Base-by-base conservation (phyloP, 2,329 filamentous ascomycete species). In the Metarhizium rileyi region DNA sequence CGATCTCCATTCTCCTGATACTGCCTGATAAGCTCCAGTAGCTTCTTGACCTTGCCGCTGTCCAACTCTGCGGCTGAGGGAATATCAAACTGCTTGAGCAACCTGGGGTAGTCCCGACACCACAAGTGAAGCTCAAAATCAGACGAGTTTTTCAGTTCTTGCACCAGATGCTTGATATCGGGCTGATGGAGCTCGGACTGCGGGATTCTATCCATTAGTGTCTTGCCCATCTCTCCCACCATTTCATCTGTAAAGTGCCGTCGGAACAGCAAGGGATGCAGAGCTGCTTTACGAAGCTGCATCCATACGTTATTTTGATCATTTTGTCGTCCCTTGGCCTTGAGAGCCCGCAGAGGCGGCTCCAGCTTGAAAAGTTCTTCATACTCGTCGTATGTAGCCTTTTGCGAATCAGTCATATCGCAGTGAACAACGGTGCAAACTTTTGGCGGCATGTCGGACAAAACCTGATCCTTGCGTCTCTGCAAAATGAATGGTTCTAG, bases 401-500 rank as follows among this genome's bases (percentile, higher is more conserved):
- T 76, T 63, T 98, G 93, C 0, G 75, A 72, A 2, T 77, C 70
- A 27, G 85, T 86, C 72, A 97, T 81, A 5, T 86, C 80, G 65
- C 91, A 96, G 61, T 86, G 85, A 53, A 90, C 82, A 1, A 96
- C 83, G 3, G 81, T 80, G 52, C 83, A 81, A 10, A 78, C 81
- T 71, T 97, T 97, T 47, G 76, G 73, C 0, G 93, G 90, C 55
- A 98, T 76, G 61, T 93, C 86, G 44, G 73, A 72, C n/a, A 97
- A 76, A 8, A 96, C 90, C 61, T 97, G 90, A 45, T 87, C 81
- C 70, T 98, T 98, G 70, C 93, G 91, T 7, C 93, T 81, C 54
- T 95, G 88, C 3, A 98, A 73, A 48, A 98, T 93, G 63, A 98
- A 98, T 0, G 93, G 93, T 23, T 90, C 89, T 61, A 98, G 81